A percentile compares a stretch with the other conserved stretches of the same genome.
Evolutionary conservation across 768 basidiomycete genomes (phyloP).

Genomic region (Crucibulum laeve): DNA sequence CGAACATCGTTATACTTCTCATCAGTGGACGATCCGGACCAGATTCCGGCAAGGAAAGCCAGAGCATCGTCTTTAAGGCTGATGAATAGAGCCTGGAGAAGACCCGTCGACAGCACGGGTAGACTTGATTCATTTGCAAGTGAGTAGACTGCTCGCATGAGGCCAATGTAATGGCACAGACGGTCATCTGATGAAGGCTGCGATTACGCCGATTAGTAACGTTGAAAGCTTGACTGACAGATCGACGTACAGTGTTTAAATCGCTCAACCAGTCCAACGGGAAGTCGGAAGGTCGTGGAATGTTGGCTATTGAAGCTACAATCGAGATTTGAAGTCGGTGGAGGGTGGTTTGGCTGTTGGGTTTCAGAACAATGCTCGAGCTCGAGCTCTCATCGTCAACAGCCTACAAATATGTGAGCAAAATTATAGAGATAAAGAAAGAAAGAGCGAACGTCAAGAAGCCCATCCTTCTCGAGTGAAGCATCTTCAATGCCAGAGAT

Average conservation of each 20-base stretch:
- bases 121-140: slow-evolving; percentile 56
- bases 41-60: slow-evolving; percentile 76
- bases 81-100: slow-evolving; percentile 65
- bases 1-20: slow-evolving; percentile 26
- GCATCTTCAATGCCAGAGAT: slow-evolving; percentile 43
- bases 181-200: slow-evolving; percentile 10
- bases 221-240: neutral
- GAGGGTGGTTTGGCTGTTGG: slow-evolving; percentile 51
- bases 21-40: slow-evolving; percentile 35
- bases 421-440: neutral
- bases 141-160: slow-evolving; percentile 63
- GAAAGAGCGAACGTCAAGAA: slow-evolving; percentile 24
- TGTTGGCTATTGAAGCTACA: slow-evolving; percentile 43
- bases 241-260: slow-evolving; percentile 25
- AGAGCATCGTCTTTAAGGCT: slow-evolving; percentile 68
- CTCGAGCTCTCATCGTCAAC: slow-evolving; percentile 40
- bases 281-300: slow-evolving; percentile 37
- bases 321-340: slow-evolving; percentile 57
- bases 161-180: slow-evolving; percentile 44
- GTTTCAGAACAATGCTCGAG: slow-evolving; percentile 51
- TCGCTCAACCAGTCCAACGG: slow-evolving; percentile 50
- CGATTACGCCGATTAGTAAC: neutral
- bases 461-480: slow-evolving; percentile 20
- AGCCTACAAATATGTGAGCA: slow-evolving; percentile 26
- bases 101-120: slow-evolving; percentile 43